These are phyloP conservation scores for Nakaseomyces uthaithaninus DNA, from an alignment of 1,139 yeast genomes.

Conservation along the genomic window DNA sequence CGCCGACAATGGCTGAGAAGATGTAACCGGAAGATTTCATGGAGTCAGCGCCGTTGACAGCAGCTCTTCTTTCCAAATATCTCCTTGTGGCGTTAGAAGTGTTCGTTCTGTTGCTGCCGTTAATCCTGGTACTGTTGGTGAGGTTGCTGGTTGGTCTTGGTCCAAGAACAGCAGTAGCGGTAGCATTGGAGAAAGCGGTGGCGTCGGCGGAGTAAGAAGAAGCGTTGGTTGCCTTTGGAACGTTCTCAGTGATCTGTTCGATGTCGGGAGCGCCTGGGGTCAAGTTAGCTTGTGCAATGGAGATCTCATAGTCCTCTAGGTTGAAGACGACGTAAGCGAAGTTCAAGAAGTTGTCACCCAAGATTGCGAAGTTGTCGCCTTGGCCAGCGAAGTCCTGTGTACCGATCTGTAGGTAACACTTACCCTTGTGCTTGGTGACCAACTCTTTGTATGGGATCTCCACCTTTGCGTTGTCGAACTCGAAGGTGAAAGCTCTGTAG, in stretches of 20 bases:
- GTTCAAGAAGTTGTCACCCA: slow-evolving; percentile 75
- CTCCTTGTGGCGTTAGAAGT: background rate
- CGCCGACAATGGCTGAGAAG: too few species aligned
- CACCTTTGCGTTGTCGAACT: slow-evolving; percentile 36
- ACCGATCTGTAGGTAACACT: slow-evolving; percentile 32
- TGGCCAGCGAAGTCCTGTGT: slow-evolving; percentile 27
- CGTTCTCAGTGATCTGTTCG: slow-evolving; percentile 4
- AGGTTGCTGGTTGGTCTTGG: background rate
- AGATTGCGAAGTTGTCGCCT: slow-evolving; percentile 33
- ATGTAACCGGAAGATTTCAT: too few species aligned
- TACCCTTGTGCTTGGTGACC: slow-evolving; percentile 7
- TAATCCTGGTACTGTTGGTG: background rate
- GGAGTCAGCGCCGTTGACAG: too few species aligned
- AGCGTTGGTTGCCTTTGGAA: slow-evolving; percentile 10
- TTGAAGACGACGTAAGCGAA: slow-evolving; percentile 74
- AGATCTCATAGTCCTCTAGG: slow-evolving; percentile 54
- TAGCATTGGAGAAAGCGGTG: background rate
- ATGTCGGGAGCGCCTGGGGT: slow-evolving; percentile 1
- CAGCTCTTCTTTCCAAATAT: too few species aligned
- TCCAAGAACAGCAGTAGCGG: background rate
- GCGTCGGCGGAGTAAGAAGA: slow-evolving; percentile 7
- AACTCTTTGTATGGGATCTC: slow-evolving; percentile 23
- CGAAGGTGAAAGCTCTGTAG: slow-evolving; percentile 32
- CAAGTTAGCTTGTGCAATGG: slow-evolving; percentile 53
- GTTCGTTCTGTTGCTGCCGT: background rate